Base-by-base conservation (phyloP, 1,139 yeast species). In the Trichomonascaceae sp. region DNA sequence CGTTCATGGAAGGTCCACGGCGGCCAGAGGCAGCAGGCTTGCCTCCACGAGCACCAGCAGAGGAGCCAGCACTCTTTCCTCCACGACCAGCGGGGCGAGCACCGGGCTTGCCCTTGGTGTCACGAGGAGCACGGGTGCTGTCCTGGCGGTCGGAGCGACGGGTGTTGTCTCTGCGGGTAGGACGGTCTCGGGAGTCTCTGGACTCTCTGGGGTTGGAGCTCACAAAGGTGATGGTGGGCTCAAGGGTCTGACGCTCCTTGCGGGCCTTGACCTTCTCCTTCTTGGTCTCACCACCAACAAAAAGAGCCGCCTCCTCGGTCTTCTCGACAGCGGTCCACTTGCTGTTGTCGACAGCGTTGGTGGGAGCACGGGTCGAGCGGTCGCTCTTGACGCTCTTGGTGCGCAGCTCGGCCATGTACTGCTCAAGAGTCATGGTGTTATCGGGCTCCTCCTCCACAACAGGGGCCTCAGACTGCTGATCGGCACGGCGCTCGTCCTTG, bases 351-450 rank as follows among this genome's bases (percentile, higher is more conserved):
- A 71, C 78, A 41, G 66, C 62, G 48, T 72, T 72, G 58, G 71
- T 71, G 48, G 78, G 71, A 57, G 64, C 55, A 61, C 79, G 74
- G 43, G 60, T 59, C 11, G 36, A 20, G 34, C 64, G 65, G 50
- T 71, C 64, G 34, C 56, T 42, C 37, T 48, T 57, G 29, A 57
- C 48, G 51, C 65, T 67, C 59, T 69, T 61, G 46, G 62, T 50
- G 54, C 64, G 57, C 56, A 71, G 65, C 59, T 74, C 79, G 47
- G 71, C 74, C 55, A 77, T 70, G 73, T 76, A 79, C 56, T 78
- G 80, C 49, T 73, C 79, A 50, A 76, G 71, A 40, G 87, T 74
- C 61, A 70, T 71, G 47, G 54, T 47, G 48, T 41, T 46, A 45
- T 54, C 57, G 29, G 40, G 52, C 41, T 45, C 48, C 33, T 45